A percentile compares a stretch with the other conserved stretches of the same genome.
phyloP scores from a whole-genome alignment of 2,329 filamentous ascomycete species.

The Colletotrichum liaoningense region DNA sequence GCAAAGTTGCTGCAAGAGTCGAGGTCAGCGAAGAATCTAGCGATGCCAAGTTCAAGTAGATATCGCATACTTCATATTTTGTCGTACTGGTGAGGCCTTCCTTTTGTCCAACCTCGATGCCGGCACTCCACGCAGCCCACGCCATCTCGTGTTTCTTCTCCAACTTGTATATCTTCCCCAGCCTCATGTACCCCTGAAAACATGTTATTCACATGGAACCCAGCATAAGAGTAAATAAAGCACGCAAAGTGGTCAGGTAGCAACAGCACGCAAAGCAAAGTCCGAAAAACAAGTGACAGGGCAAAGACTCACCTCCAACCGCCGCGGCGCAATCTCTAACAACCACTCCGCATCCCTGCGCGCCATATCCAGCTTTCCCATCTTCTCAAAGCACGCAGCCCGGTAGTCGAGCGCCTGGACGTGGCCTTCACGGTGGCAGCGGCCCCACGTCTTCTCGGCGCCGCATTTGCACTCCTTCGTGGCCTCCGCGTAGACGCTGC shows the following conservation, averaged over 20 bases:
- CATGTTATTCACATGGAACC: slow-evolving; percentile 19
- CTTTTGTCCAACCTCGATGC: slow-evolving; percentile 47
- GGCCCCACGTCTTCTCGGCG: slow-evolving; percentile 50
- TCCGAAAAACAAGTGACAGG: background rate
- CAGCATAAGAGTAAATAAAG: background rate
- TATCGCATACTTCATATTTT: slow-evolving; percentile 47
- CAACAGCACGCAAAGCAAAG: background rate
- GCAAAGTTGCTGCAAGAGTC: slow-evolving; percentile 46
- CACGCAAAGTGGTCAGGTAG: background rate
- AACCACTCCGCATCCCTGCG: slow-evolving; percentile 56
- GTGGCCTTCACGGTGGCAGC: slow-evolving; percentile 51
- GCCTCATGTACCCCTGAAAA: slow-evolving; percentile 53
- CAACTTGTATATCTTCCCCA: slow-evolving; percentile 52
- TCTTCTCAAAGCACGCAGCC: slow-evolving; percentile 51
- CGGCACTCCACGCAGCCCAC: slow-evolving; percentile 53
- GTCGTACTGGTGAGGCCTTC: slow-evolving; percentile 42
- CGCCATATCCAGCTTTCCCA: slow-evolving; percentile 51
- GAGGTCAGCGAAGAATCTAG: background rate
- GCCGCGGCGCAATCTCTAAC: slow-evolving; percentile 52
- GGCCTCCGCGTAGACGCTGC: slow-evolving; percentile 54
- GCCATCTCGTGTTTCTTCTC: slow-evolving; percentile 51
- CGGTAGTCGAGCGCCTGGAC: slow-evolving; percentile 55
- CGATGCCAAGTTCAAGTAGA: background rate
- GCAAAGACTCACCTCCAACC: slow-evolving; percentile 48
- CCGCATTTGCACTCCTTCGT: slow-evolving; percentile 52